These are phyloP conservation scores for Pholiota conissans DNA, from an alignment of 768 basidiomycete genomes.

Conservation along the genomic window DNA sequence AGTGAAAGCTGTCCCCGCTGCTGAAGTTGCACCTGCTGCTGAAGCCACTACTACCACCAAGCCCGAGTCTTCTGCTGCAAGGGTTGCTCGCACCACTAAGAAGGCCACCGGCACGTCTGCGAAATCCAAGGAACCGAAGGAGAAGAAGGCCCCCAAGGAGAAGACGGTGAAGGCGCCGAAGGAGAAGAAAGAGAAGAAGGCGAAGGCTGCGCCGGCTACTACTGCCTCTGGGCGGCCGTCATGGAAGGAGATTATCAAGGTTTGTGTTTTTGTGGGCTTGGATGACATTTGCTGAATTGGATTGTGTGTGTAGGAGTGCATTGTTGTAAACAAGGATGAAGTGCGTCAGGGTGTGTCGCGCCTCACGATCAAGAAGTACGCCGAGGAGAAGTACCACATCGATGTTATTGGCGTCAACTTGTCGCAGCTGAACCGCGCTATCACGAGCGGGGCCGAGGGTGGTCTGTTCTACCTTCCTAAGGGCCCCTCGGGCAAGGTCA, in stretches of 20 bases:
- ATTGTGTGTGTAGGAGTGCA: slow-evolving; percentile 65
- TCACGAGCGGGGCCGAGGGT: slow-evolving; percentile 52
- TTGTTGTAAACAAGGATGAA: slow-evolving; percentile 63
- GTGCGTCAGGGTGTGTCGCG: slow-evolving; percentile 75
- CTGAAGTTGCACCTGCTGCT: neutral
- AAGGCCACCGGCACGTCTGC: slow-evolving; percentile 23
- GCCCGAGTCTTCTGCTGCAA: slow-evolving; percentile 2
- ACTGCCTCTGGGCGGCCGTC: slow-evolving; percentile 35
- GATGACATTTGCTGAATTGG: neutral
- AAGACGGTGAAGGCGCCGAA: slow-evolving; percentile 27
- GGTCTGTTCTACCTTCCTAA: slow-evolving; percentile 51
- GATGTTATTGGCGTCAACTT: slow-evolving; percentile 66
- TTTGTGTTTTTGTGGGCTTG: neutral
- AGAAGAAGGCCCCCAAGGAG: slow-evolving; percentile 32
- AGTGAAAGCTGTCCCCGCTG: no score
- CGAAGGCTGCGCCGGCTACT: neutral
- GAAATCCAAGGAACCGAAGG: slow-evolving; percentile 29
- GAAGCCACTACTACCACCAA: neutral
- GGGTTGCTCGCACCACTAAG: slow-evolving; percentile 1
- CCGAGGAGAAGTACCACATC: slow-evolving; percentile 80
- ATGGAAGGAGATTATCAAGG: slow-evolving; percentile 55
- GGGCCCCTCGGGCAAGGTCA: slow-evolving; percentile 48
- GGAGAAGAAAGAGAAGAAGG: slow-evolving; percentile 27
- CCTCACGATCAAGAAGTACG: slow-evolving; percentile 82
- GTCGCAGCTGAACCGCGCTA: slow-evolving; percentile 78